Evolutionary conservation across 2,329 filamentous ascomycete species (phyloP), one percentile per base, ranked within the genome.

Genomic region (Paecilomyces dactylethromorphus): DNA sequence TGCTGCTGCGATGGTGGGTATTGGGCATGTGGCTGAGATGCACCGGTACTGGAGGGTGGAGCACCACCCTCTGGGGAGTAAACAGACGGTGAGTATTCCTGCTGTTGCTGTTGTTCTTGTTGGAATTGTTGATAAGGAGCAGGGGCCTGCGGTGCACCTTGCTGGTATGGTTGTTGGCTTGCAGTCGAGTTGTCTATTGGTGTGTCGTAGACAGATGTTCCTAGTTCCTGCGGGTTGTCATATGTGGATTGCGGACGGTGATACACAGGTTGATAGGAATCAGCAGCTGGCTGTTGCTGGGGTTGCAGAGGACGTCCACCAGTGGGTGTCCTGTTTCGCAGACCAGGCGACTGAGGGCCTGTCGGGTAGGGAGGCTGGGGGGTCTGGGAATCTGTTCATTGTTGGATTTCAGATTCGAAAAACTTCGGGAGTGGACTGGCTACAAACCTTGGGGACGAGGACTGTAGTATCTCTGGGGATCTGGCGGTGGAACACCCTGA

Each of bases 161-260:
- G 63, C 12, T 68, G 66, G 57, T 74, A 78, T 18, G 70, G 67
- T 57, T 73, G 68, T 52, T 74, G 70, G 58, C 71, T 69, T 18
- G 39, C n/a, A 18, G 3, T n/a, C 8, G 39, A 15, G 21, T 18
- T 45, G 21, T 77, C 84, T 45, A 89, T 81, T 50, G 89, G 89
- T 3, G 88, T 89, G 72, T 92, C 88, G 68, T 92, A 92, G 10
- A 84, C 85, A 0, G 88, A 89, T 0, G 89, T 91, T 26, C 89
- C 87, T 53, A 93, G 79, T 75, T 93, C 90, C 74, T 92, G 90
- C 0, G 89, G 86, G 63, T 85, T 84, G 29, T 87, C 86, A 65
- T 88, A 89, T 11, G 84, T 88, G 71, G 85, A 88, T 68, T 87
- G 83, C 3, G 86, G 87, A 15, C 83, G 84, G 58, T 84, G 84